A percentile compares a stretch with the other conserved stretches of the same genome.
Conservation (phyloP, 345 rosid genomes). For the Dipteronia sinensis region DNA sequence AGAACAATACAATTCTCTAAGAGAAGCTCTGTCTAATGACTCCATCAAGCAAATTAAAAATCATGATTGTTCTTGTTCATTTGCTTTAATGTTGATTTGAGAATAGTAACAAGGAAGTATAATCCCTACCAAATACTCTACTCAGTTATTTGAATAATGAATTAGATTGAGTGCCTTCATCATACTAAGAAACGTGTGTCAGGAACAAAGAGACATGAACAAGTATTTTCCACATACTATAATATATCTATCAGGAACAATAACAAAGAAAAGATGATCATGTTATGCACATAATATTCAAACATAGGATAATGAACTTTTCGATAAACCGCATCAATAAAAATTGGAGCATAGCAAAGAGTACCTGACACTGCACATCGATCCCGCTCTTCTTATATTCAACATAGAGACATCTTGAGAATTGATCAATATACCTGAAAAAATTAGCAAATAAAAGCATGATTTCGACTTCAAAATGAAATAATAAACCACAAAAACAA, state of each 20-base stretch:
- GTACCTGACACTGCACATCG: constrained; percentile 76
- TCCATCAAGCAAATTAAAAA: constrained; percentile 13
- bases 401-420: constrained; percentile 86
- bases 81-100: not conserved
- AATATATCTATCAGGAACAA: no score
- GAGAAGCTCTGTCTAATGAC: not conserved
- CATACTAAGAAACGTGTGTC: not conserved
- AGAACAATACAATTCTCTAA: not conserved
- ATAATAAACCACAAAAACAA: not conserved
- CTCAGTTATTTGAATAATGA: not conserved
- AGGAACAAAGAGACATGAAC: not conserved
- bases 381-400: constrained; percentile 89
- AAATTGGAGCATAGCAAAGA: constrained; percentile 8
- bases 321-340: not conserved
- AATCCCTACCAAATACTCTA: not conserved
- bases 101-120: not conserved
- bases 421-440: constrained; percentile 84
- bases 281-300: no score
- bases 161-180: not conserved
- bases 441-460: constrained; percentile 6
- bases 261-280: no score
- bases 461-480: not conserved
- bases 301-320: no score
- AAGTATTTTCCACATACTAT: no score
- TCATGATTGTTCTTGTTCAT: not conserved